Evolutionary conservation across 73 alveolate species (phyloP), one percentile per base, ranked within the genome.

Genomic region (Paramecium sonneborni): DNA sequence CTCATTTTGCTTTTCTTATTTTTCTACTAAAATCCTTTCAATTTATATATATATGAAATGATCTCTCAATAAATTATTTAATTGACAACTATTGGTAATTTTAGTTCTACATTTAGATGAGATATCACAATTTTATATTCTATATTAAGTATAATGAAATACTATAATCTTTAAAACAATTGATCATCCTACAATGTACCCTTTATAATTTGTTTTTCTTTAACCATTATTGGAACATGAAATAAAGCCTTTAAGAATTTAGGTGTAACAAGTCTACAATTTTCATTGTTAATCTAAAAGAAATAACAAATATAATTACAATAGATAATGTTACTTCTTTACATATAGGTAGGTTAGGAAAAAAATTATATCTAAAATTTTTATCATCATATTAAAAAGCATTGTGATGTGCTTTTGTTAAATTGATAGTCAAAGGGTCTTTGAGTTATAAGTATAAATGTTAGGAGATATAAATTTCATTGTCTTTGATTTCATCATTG

Each of bases 311-410:
- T 72, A 24, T 1, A 10, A 0, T 20, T 79, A 79, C 90, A 43
- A 46, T 39, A 12, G 44, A 24, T 20, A 79, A n/a, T 41, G 69
- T 38, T n/a, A 79, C 28, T 41, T 79, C 69, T 44, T 79, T 79
- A 24, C 76, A 39, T 21, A 79, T 41, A 6, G 90, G 90, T 14
- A 79, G 9, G 30, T 79, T 41, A 39, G 90, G 90, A 79, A 79
- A 44, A 39, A n/a, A 41, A 46, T 79, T 79, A 79, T 41, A 79
- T 79, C 72, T 26, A 20, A 26, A 24, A 79, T 79, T 41, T 44
- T 52, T 52, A 52, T 79, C 90, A 23, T 79, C 90, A 79, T 79
- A 79, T 41, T 57, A 38, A 35, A 21, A 15, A 11, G 38, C 4
- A 3, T 34, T n/a, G 4, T 21, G 15, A 5, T 34, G 39, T 8